Conservation (phyloP, 768 basidiomycete species). For the Collybia nuda region DNA sequence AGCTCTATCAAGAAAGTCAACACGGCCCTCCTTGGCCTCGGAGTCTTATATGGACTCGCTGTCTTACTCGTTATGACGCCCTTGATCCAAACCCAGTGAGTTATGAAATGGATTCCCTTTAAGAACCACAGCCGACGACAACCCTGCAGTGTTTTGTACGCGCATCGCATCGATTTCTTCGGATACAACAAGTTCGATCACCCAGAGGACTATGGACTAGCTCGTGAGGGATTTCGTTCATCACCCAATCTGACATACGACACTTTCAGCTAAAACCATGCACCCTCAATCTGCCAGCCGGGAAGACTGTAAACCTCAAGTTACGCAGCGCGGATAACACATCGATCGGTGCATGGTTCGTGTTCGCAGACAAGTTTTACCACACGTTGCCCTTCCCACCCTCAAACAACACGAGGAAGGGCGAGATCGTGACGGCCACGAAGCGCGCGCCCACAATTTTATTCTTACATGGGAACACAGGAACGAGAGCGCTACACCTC, state of each 20-base stretch:
- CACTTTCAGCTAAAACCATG: neutral
- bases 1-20: neutral
- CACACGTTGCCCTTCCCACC: constrained; percentile 29
- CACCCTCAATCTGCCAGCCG: constrained; percentile 34
- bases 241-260: neutral
- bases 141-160: constrained; percentile 31
- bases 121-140: neutral
- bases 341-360: constrained; percentile 66
- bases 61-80: constrained; percentile 36
- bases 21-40: constrained; percentile 5
- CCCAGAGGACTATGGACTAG: constrained; percentile 40
- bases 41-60: constrained; percentile 18
- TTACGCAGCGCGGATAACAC: constrained; percentile 65
- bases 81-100: constrained; percentile 37
- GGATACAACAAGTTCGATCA: constrained; percentile 36
- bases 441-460: constrained; percentile 54
- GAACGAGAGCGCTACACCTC: constrained; percentile 51
- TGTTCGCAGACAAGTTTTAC: constrained; percentile 53
- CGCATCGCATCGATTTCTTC: constrained; percentile 34
- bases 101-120: neutral
- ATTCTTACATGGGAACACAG: constrained; percentile 76
- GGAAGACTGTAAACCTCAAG: constrained; percentile 58
- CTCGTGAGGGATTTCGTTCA: constrained; percentile 29
- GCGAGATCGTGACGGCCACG: constrained; percentile 27
- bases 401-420: constrained; percentile 31